A percentile compares a stretch with the other conserved stretches of the same genome.
Conservation (phyloP, 139 green algal genomes). For the Ostreobium quekettii region DNA sequence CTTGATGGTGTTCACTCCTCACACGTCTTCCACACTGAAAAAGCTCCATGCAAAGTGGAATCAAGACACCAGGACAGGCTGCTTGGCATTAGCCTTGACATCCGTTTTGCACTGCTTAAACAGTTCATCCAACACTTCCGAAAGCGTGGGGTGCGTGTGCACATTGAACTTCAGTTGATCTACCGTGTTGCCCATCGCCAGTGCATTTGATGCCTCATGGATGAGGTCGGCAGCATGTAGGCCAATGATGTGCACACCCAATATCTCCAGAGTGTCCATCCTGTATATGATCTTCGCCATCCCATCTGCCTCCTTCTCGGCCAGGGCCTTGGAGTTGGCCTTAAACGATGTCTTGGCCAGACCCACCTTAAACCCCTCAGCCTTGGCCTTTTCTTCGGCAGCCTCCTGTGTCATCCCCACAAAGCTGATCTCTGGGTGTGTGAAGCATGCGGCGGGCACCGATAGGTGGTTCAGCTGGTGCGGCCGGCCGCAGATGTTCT, state of each 20-base stretch:
- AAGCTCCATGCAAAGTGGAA: too few relatives aligned
- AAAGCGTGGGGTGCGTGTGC: slow-evolving; percentile 95
- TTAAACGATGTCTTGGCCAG: slow-evolving; percentile 98
- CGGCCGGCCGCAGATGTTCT: slow-evolving; percentile 84
- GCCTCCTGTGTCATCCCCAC: slow-evolving; percentile 92
- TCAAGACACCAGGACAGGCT: slow-evolving; percentile 1
- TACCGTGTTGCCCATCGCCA: slow-evolving; percentile 77
- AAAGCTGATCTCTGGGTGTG: slow-evolving; percentile 94
- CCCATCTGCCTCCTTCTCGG: slow-evolving; percentile 94
- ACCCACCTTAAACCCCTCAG: slow-evolving; percentile 80
- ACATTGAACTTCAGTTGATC: slow-evolving; percentile 97
- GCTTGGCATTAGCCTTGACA: background rate
- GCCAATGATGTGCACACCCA: slow-evolving; percentile 91
- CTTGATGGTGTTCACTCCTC: too few relatives aligned
- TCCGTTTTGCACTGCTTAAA: slow-evolving; percentile 77
- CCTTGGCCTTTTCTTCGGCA: slow-evolving; percentile 77
- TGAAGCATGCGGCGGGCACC: slow-evolving; percentile 97
- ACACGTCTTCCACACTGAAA: too few relatives aligned
- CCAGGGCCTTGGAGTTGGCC: slow-evolving; percentile 94
- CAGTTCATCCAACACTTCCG: slow-evolving; percentile 94
- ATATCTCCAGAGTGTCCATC: slow-evolving; percentile 93
- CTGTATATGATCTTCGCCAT: slow-evolving; percentile 97
- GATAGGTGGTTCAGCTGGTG: slow-evolving; percentile 90
- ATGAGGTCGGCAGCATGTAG: slow-evolving; percentile 98
- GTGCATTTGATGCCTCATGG: slow-evolving; percentile 97